phyloP scores from a whole-genome alignment of 2,329 filamentous ascomycete species.

The Xylaria sp. region DNA sequence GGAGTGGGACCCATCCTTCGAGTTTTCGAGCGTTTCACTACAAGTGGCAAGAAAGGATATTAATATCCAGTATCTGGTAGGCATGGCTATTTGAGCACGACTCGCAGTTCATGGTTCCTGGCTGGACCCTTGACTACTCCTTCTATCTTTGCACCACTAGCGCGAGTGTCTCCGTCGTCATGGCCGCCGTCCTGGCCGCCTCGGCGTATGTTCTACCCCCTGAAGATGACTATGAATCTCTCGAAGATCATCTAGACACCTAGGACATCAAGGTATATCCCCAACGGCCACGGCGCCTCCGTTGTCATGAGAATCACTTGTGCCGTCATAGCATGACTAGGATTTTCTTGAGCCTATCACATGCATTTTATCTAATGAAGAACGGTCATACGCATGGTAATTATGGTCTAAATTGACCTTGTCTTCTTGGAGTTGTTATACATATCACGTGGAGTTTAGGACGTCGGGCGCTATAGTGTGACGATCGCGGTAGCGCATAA shows the following conservation, averaged over 20 bases:
- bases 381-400: background rate
- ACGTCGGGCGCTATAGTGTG: background rate
- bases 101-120: slow-evolving; percentile 70
- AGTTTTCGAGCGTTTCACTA: background rate
- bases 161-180: slow-evolving; percentile 47
- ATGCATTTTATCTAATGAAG: background rate
- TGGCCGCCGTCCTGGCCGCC: slow-evolving; percentile 54
- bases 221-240: slow-evolving; percentile 80
- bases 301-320: background rate
- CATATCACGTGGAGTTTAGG: slow-evolving; percentile 1
- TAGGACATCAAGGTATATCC: background rate
- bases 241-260: slow-evolving; percentile 44
- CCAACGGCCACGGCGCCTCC: background rate
- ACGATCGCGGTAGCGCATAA: background rate
- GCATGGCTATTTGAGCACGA: slow-evolving; percentile 80
- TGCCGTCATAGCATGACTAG: background rate
- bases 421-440: background rate
- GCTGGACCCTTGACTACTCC: slow-evolving; percentile 74
- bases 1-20: background rate
- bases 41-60: background rate
- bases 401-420: background rate
- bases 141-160: slow-evolving; percentile 66
- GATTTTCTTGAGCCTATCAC: background rate
- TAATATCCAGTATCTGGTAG: slow-evolving; percentile 39
- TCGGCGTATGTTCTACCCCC: slow-evolving; percentile 67